Conservation (phyloP, 257 asterid genomes). For the Solanum habrochaites region DNA sequence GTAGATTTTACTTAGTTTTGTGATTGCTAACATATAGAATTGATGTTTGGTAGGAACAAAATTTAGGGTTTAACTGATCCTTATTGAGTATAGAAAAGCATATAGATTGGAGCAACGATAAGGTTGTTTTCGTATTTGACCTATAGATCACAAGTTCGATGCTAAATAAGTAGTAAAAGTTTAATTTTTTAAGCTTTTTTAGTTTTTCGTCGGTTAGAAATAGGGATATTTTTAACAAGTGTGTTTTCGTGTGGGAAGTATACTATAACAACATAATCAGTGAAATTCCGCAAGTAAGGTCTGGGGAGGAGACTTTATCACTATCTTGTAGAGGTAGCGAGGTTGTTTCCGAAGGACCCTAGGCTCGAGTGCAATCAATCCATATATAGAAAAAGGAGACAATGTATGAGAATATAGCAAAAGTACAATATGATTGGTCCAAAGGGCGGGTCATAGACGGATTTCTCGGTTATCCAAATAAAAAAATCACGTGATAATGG, state of each 20-base stretch:
- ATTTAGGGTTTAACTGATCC: background rate
- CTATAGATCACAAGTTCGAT: background rate
- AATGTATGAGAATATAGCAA: background rate
- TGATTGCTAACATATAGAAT: background rate
- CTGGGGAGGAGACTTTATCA: background rate
- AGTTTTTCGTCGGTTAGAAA: background rate
- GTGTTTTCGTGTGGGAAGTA: background rate
- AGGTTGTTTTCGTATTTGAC: background rate
- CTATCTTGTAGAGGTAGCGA: accelerated
- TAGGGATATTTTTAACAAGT: background rate
- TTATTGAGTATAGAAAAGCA: background rate
- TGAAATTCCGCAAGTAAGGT: background rate
- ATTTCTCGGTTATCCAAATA: too few relatives aligned
- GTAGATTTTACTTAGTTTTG: background rate
- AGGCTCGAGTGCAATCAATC: background rate
- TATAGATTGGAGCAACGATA: background rate
- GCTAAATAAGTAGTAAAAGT: background rate
- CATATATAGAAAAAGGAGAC: background rate
- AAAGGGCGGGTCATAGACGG: too few relatives aligned
- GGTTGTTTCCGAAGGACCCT: background rate
- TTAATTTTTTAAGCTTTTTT: background rate
- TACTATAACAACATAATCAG: background rate
- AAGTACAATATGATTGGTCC: background rate
- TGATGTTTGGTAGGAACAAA: background rate
- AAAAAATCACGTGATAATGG: background rate